phyloP scores from a whole-genome alignment of 2,329 filamentous ascomycete species.

The Alternaria sp. region DNA sequence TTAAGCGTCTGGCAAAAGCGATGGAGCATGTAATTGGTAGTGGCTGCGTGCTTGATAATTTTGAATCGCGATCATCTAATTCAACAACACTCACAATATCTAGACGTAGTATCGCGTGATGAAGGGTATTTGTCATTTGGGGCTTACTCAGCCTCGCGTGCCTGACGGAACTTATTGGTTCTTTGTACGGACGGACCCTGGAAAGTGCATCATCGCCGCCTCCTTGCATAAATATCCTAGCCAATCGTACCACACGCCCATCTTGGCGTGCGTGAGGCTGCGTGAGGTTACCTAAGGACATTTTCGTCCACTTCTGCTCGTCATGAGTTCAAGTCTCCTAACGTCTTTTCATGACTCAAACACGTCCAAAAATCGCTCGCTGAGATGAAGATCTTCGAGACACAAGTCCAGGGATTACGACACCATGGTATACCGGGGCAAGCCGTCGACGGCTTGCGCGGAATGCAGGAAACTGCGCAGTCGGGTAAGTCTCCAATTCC shows the following conservation, averaged over 20 bases:
- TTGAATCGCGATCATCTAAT: neutral
- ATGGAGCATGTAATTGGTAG: slow-evolving; percentile 3
- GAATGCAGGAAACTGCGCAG: slow-evolving; percentile 44
- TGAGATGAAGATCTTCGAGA: slow-evolving; percentile 4
- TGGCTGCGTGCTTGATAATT: neutral
- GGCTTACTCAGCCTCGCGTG: neutral
- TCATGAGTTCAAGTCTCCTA: neutral
- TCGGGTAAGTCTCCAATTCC: slow-evolving; percentile 27
- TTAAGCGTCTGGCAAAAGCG: neutral
- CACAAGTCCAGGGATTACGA: neutral
- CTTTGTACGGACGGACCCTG: neutral
- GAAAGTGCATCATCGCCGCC: neutral
- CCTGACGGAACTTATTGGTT: neutral
- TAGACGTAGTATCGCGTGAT: no score
- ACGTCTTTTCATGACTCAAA: neutral
- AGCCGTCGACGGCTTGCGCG: slow-evolving; percentile 35
- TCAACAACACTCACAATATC: no score
- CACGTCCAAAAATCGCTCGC: neutral
- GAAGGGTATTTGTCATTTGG: neutral
- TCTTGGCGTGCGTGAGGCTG: neutral
- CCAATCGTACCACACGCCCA: neutral
- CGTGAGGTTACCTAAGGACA: no score
- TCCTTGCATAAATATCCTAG: slow-evolving; percentile 1
- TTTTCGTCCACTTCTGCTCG: neutral
- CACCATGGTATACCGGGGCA: slow-evolving; percentile 39